Base-by-base conservation (phyloP, 768 basidiomycete species). In the Flagelloscypha sp. region DNA sequence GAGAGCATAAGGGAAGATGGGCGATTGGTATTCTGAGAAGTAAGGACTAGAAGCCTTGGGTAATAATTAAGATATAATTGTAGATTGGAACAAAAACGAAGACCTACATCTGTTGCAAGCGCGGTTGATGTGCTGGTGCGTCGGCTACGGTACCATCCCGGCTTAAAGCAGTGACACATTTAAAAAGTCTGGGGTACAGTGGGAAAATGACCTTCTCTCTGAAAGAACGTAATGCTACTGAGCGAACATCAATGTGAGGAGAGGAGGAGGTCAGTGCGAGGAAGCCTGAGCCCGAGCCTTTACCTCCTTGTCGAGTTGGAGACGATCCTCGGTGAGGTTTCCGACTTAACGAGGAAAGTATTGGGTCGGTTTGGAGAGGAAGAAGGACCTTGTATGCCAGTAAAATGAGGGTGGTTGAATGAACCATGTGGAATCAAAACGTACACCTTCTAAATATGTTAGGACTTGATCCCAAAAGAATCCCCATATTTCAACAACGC, bases 401-500 rank as follows among this genome's bases (percentile, higher is more conserved):
- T 63, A 57, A 11, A 57, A 66, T 50, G 59, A 61, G 15, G 65
- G 40, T 13, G 61, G 59, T 10, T 63, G 39, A 17, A 63, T 49
- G 35, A 62, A 59, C 60, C 62, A 38, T 3, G 38, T 25, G 9
- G 27, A 10, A 25, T 3, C 12, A 15, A 17, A 7, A 67, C 79
- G 52, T 48, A 89, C 86, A 36, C 85, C 87, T 68, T 90, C 87
- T 22, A 89, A 65, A 51, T 90, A 92, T 6, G 87, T 83, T 6
- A 92, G 62, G 18, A 90, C 79, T 41, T 85, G 79, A 47, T 84
- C 84, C 83, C 86, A 94, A 58, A 95, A 95, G 65, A 94, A 93
- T 10, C 71, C 74, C 90, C 92, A 97, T 12, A 85, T 68, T 47
- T 93, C 89, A 2, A 90, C 84, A 12, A 94, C 69, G 19, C 87